Percentiles rank a stretch among this genome's conserved stretches.
phyloP scores from a whole-genome alignment of 1,284 basidiomycete species.

The Peniophora sp. region DNA sequence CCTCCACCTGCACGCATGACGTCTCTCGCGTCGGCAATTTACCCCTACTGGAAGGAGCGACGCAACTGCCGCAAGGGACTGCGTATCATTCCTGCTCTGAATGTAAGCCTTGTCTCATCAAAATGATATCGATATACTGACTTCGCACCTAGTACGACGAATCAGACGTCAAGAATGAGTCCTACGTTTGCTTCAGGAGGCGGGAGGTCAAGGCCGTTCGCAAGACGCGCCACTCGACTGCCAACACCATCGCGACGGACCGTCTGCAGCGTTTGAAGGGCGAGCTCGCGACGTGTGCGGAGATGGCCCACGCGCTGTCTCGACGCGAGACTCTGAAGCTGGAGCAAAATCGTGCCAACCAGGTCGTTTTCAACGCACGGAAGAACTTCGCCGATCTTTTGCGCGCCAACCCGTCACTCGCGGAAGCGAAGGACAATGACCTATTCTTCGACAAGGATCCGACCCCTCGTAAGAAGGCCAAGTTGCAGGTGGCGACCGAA shows the following conservation, averaged over 20 bases:
- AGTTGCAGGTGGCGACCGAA: slow-evolving; percentile 14
- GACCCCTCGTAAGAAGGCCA: slow-evolving; percentile 44
- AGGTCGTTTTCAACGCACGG: slow-evolving; percentile 74
- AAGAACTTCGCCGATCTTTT: slow-evolving; percentile 75
- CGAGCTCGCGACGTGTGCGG: slow-evolving; percentile 68
- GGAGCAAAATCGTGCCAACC: slow-evolving; percentile 49
- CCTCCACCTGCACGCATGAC: slow-evolving; percentile 48
- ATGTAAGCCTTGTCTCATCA: slow-evolving; percentile 40
- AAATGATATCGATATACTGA: background rate
- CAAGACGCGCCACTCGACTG: slow-evolving; percentile 83
- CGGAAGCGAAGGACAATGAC: slow-evolving; percentile 77
- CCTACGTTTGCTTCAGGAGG: slow-evolving; percentile 96
- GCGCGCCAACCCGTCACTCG: slow-evolving; percentile 61
- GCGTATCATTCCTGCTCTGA: slow-evolving; percentile 72
- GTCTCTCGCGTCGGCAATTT: slow-evolving; percentile 62
- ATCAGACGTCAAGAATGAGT: slow-evolving; percentile 84
- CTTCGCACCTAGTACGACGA: slow-evolving; percentile 67
- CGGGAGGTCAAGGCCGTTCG: slow-evolving; percentile 92
- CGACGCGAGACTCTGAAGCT: slow-evolving; percentile 74
- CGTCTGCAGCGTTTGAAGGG: slow-evolving; percentile 75
- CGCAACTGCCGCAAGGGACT: slow-evolving; percentile 70
- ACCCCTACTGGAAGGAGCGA: slow-evolving; percentile 79
- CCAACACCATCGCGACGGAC: slow-evolving; percentile 80
- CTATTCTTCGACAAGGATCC: slow-evolving; percentile 72
- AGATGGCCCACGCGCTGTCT: slow-evolving; percentile 65